Evolutionary conservation across 148 eudicot genomes (phyloP).

Genomic region (Amaranthus hypochondriacus): DNA sequence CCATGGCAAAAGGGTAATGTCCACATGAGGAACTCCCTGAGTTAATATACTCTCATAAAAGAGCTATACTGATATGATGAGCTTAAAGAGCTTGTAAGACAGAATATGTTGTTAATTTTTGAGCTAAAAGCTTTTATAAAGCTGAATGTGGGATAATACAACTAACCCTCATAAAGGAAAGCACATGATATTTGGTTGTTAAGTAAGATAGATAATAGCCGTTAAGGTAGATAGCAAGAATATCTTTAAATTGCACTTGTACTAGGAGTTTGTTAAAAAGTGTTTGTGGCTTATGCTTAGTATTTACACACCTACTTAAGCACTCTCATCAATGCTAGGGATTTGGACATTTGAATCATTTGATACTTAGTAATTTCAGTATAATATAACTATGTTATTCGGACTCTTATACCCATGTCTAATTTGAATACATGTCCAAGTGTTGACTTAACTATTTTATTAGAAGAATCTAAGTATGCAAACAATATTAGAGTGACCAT

Average conservation of each 20-base stretch:
- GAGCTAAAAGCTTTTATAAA: too few species aligned
- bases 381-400: too few species aligned
- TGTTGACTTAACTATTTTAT: too few species aligned
- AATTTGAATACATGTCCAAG: too few species aligned
- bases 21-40: constrained; percentile 7
- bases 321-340: constrained; percentile 21
- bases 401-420: too few species aligned
- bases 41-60: neutral
- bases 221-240: constrained; percentile 11
- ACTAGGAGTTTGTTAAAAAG: neutral
- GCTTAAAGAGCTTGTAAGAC: constrained; percentile 8
- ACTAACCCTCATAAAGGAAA: constrained; percentile 14
- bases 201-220: constrained; percentile 11
- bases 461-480: too few species aligned
- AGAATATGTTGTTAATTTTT: neutral
- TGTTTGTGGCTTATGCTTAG: neutral
- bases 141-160: neutral
- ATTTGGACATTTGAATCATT: too few species aligned
- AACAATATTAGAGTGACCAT: neutral
- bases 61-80: neutral
- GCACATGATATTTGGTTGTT: constrained; percentile 8
- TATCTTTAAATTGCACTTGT: constrained; percentile 11
- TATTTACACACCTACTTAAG: constrained; percentile 15
- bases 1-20: constrained; percentile 13
- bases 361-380: too few species aligned